Base-by-base conservation (phyloP, 371 early-diverging fungal genomes). In the Mucor lusitanicus region DNA sequence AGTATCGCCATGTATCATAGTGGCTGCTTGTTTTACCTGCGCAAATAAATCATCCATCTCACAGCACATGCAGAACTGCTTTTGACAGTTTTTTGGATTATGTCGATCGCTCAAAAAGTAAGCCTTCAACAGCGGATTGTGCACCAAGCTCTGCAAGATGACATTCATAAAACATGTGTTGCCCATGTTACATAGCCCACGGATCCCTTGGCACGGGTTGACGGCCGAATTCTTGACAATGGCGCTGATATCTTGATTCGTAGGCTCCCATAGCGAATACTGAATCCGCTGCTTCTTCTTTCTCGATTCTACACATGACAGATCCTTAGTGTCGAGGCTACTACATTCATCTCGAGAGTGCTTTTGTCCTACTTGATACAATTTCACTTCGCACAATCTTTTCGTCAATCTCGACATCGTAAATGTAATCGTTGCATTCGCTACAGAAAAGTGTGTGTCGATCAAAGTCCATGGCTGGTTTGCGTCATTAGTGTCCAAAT, bases 131-230 rank as follows among this genome's bases (percentile, higher is more conserved):
- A 94, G 69, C 7, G 97, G 97, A 72, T 97, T 98, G 72, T 97
- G 96, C 11, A 94, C 78, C 61, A 98, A 85, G 40, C 92, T 88
- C 75, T 98, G 99, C 27, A 98, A 83, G 19, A 98, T 91, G 15
- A 92, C 94, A 73, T 94, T 96, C 90, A 98, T 93, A 69, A 93
- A 98, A 69, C 98, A 98, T 0, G 98, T 97, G 1, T 91, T 89
- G 27, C 99, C 99, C 86, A 98, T 87, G 68, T 98, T 98, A 53
- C 88, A 80, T 59, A 97, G 78, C 1, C 99, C 99, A 11, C 98
- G 91, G 28, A 97, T 78, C 5, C 95, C 95, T 68, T 83, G 85
- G 64, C 89, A 89, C 3, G 83, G 73, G 50, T 76, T 69, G 3
- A 88, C 61, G 1, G 72, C 65, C 4, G 92, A 83, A n/a, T 82